Percentiles rank a stretch among this genome's conserved stretches.
These are phyloP conservation scores for Fomitopsis schrenkii DNA, from an alignment of 1,284 basidiomycete species.

Conservation along the genomic window DNA sequence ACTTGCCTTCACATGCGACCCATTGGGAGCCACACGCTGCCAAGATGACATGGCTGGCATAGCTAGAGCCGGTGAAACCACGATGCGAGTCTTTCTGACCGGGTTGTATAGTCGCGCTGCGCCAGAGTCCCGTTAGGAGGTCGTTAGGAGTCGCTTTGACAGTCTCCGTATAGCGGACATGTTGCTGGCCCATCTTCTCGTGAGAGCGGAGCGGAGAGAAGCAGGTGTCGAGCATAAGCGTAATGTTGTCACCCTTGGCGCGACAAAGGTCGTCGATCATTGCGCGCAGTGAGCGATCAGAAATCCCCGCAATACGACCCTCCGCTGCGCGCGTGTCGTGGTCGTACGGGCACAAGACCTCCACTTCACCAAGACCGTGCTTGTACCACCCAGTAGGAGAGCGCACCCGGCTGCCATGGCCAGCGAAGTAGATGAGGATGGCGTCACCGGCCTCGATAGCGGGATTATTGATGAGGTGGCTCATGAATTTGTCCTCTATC, in stretches of 20 bases:
- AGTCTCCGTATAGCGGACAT: slow-evolving; percentile 52
- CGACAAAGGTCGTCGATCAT: slow-evolving; percentile 51
- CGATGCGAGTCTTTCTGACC: slow-evolving; percentile 22
- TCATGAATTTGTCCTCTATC: slow-evolving; percentile 56
- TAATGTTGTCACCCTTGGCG: slow-evolving; percentile 63
- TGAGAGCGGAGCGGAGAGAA: slow-evolving; percentile 44
- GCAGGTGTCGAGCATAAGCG: slow-evolving; percentile 60
- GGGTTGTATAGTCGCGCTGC: slow-evolving; percentile 35
- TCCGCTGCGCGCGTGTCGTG: slow-evolving; percentile 45
- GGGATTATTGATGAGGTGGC: slow-evolving; percentile 56
- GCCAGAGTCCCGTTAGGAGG: slow-evolving; percentile 49
- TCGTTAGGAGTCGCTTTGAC: slow-evolving; percentile 47
- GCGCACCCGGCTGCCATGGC: slow-evolving; percentile 53
- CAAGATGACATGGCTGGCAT: slow-evolving; percentile 46
- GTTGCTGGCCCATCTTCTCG: slow-evolving; percentile 36
- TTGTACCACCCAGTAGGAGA: slow-evolving; percentile 56
- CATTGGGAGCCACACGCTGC: slow-evolving; percentile 50
- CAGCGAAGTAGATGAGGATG: slow-evolving; percentile 64
- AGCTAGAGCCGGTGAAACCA: slow-evolving; percentile 44
- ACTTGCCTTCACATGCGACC: slow-evolving; percentile 52
- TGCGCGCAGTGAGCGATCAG: slow-evolving; percentile 57
- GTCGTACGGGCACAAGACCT: slow-evolving; percentile 62
- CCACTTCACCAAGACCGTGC: slow-evolving; percentile 38
- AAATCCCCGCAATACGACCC: slow-evolving; percentile 55
- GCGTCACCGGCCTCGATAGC: slow-evolving; percentile 56